These are phyloP conservation scores for Venustampulla echinocandica DNA, from an alignment of 495 filamentous ascomycete genomes.

Conservation along the genomic window DNA sequence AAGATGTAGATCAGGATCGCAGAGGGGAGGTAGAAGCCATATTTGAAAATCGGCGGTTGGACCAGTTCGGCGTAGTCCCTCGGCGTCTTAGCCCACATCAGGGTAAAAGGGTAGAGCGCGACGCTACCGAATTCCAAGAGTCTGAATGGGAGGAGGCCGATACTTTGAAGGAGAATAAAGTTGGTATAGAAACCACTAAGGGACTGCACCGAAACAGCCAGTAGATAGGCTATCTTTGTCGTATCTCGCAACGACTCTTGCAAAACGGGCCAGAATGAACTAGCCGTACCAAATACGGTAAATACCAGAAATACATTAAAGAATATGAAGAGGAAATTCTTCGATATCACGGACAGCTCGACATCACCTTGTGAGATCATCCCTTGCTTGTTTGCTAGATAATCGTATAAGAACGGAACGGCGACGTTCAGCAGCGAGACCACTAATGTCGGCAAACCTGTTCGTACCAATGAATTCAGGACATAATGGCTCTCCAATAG, in stretches of 20 bases:
- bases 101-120: constrained; percentile 70
- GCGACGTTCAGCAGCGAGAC: constrained; percentile 79
- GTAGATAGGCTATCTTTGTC: constrained; percentile 60
- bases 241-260: constrained; percentile 69
- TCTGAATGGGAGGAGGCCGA: constrained; percentile 88
- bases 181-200: constrained; percentile 85
- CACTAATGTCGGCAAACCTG: constrained; percentile 75
- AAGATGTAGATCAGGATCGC: constrained; percentile 87
- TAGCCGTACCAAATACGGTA: constrained; percentile 78
- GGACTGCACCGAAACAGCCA: constrained; percentile 66
- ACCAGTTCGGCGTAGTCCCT: constrained; percentile 81
- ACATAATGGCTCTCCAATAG: constrained; percentile 57
- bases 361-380: constrained; percentile 92
- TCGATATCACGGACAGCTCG: constrained; percentile 91
- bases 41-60: constrained; percentile 82
- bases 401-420: constrained; percentile 93
- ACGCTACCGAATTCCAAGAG: constrained; percentile 86
- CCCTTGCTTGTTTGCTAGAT: constrained; percentile 80
- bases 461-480: constrained; percentile 68
- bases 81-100: constrained; percentile 76
- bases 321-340: constrained; percentile 99
- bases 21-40: constrained; percentile 91
- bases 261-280: constrained; percentile 60
- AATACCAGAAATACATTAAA: constrained; percentile 98
- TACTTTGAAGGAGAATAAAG: constrained; percentile 84